A percentile compares a stretch with the other conserved stretches of the same genome.
phyloP scores from a whole-genome alignment of 78 protist species.

The Fonticula alba region DNA sequence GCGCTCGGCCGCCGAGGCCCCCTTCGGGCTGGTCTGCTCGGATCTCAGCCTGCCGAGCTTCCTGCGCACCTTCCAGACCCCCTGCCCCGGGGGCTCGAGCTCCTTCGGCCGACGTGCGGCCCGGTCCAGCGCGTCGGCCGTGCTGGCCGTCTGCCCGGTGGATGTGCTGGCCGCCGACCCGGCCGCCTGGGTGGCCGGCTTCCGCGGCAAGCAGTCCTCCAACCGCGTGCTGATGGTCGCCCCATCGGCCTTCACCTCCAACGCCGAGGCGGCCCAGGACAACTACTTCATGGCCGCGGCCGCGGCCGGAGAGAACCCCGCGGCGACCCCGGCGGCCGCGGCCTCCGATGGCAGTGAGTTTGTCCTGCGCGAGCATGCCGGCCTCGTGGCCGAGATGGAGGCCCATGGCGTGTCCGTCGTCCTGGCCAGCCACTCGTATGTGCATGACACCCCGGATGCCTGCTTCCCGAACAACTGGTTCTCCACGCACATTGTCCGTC shows the following conservation, averaged over 20 bases:
- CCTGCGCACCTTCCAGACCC: not conserved
- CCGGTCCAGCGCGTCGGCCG: too few relatives aligned
- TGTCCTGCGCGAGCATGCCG: too few relatives aligned
- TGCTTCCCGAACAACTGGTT: conserved; percentile 47
- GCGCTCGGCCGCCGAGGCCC: not conserved
- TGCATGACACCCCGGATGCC: conserved; percentile 22
- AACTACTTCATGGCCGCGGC: conserved; percentile 7
- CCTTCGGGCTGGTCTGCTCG: not conserved
- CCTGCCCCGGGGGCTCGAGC: not conserved
- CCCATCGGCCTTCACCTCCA: not conserved
- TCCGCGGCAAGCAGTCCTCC: too few relatives aligned
- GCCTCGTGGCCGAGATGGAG: not conserved
- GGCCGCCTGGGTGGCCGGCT: too few relatives aligned
- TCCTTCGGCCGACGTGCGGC: not conserved
- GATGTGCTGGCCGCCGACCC: not conserved
- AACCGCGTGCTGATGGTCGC: conserved; percentile 11
- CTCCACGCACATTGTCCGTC: conserved; percentile 10
- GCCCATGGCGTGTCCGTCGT: not conserved
- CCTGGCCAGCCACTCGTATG: not conserved
- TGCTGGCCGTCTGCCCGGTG: not conserved
- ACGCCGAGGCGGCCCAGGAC: conserved; percentile 4
- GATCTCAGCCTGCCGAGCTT: not conserved
- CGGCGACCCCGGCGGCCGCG: too few relatives aligned
- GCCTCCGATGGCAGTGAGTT: too few relatives aligned
- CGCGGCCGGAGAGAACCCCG: too few relatives aligned